Conservation (phyloP, 306 rosid species). For the Clitoria ternatea region DNA sequence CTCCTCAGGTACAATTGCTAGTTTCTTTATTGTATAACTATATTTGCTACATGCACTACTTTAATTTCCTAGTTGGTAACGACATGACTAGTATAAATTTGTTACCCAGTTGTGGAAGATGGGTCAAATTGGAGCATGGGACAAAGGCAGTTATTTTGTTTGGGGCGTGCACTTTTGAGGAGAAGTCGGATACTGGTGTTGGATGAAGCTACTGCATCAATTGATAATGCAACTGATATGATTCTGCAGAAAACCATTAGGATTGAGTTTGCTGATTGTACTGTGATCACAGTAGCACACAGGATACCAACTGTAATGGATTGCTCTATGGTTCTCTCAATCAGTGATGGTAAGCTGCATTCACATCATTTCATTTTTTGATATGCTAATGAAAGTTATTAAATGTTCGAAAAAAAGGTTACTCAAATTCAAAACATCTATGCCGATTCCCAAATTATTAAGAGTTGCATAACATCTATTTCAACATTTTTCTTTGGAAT, state of each 20-base stretch:
- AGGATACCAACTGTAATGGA: slow-evolving; percentile 77
- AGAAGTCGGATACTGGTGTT: slow-evolving; percentile 61
- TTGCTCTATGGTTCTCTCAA: slow-evolving; percentile 68
- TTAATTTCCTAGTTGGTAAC: not conserved
- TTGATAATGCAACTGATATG: slow-evolving; percentile 68
- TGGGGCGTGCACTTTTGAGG: slow-evolving; percentile 69
- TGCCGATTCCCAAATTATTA: no score
- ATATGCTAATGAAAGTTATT: no score
- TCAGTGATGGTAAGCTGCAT: slow-evolving; percentile 69
- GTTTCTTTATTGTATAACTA: not conserved
- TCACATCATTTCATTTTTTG: no score
- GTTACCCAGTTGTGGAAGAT: slow-evolving; percentile 50
- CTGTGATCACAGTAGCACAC: slow-evolving; percentile 65
- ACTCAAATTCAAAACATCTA: no score
- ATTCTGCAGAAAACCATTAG: slow-evolving; percentile 64
- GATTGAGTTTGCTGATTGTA: slow-evolving; percentile 50
- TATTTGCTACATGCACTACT: not conserved
- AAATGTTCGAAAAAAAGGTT: no score
- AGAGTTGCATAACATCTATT: no score
- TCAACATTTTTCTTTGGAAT: not conserved
- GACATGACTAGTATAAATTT: not conserved
- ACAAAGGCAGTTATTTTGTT: slow-evolving; percentile 67
- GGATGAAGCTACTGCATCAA: slow-evolving; percentile 77
- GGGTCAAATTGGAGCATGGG: slow-evolving; percentile 84
- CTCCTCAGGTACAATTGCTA: slow-evolving; percentile 38